Base-by-base conservation (phyloP, 495 filamentous ascomycete species). In the Trichoderma reesei region DNA sequence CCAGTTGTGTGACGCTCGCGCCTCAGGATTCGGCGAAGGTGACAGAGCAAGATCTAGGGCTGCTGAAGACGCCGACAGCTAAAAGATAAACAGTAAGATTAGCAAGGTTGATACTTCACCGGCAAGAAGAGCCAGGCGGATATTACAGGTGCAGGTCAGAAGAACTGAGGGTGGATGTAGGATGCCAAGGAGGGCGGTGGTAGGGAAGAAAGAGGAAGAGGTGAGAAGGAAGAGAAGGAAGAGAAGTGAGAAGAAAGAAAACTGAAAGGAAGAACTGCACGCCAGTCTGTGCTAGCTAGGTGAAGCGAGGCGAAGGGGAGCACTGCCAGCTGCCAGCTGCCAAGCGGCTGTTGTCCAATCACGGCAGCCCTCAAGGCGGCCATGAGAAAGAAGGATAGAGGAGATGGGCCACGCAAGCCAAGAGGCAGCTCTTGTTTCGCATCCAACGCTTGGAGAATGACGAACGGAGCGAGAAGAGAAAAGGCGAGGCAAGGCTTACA, bases 1-100 rank as follows among this genome's bases (percentile, higher is more conserved):
- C 85, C 89, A 92, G 63, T 79, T 80, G 74, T 81, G 84, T 46
- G 73, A 66, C 18, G 72, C 63, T n/a, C 71, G 65, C 60, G 67
- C 65, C 64, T 92, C 86, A 56, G 85, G 74, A 42, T 79, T 86
- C n/a, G 87, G 82, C 26, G 85, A 85, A 41, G 86, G 86, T 34
- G 87, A 83, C 33, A 87, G 80, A 44, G 90, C 90, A 63, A 96
- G 80, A 72, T 96, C 91, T 60, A 91, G 79, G 16, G 91, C 88
- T 66, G 90, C 86, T 37, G 90, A 89, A 36, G 90, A 90, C 31
- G 89, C 85, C 68, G 91, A 92, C 41, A 94, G 79, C 88, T 80
- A 68, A 68, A 61, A 65, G 31, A 11, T 20, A n/a, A 46, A 34
- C 4, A 3, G 51, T 4, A 14, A 36, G 10, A 56, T 56, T 56